Percentiles rank a stretch among this genome's conserved stretches.
Evolutionary conservation across 371 early-diverging fungal genomes (phyloP).

Genomic region (Coemansia sp.): DNA sequence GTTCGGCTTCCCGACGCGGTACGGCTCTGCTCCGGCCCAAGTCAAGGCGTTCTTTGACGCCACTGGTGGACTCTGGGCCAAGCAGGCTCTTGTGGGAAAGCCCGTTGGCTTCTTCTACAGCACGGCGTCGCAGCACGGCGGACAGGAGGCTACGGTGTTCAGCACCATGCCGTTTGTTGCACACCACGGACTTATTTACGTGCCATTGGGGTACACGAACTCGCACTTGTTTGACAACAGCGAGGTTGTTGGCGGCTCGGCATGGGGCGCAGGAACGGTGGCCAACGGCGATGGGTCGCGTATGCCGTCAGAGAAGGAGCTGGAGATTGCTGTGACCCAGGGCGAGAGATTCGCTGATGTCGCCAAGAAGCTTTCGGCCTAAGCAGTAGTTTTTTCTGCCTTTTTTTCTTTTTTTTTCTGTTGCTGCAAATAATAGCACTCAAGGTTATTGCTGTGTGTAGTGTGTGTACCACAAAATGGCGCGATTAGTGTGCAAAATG

Average conservation of each 20-base stretch:
- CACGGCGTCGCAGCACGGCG: slow-evolving; percentile 63
- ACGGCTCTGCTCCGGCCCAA: slow-evolving; percentile 60
- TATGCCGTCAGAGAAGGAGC: slow-evolving; percentile 62
- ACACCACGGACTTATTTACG: slow-evolving; percentile 69
- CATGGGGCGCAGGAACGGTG: slow-evolving; percentile 59
- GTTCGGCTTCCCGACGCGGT: slow-evolving; percentile 59
- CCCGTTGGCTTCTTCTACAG: slow-evolving; percentile 64
- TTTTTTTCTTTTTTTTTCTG: background rate
- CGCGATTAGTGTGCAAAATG: background rate
- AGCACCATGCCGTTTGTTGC: slow-evolving; percentile 57
- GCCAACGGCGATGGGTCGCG: slow-evolving; percentile 68
- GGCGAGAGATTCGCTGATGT: slow-evolving; percentile 63
- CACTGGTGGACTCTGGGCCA: slow-evolving; percentile 67
- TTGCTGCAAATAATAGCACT: background rate
- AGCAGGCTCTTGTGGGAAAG: slow-evolving; percentile 56
- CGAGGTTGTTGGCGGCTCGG: slow-evolving; percentile 53
- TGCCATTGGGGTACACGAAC: slow-evolving; percentile 59
- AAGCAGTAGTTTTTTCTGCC: background rate
- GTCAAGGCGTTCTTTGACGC: slow-evolving; percentile 64
- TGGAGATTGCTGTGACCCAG: slow-evolving; percentile 63
- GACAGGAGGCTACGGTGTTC: slow-evolving; percentile 65
- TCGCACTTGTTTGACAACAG: slow-evolving; percentile 41
- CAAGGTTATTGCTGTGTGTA: no score
- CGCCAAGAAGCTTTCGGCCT: slow-evolving; percentile 39
- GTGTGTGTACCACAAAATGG: background rate